Percentiles rank a stretch among this genome's conserved stretches.
Conservation (phyloP, 768 basidiomycete species). For the Russula brevipes region DNA sequence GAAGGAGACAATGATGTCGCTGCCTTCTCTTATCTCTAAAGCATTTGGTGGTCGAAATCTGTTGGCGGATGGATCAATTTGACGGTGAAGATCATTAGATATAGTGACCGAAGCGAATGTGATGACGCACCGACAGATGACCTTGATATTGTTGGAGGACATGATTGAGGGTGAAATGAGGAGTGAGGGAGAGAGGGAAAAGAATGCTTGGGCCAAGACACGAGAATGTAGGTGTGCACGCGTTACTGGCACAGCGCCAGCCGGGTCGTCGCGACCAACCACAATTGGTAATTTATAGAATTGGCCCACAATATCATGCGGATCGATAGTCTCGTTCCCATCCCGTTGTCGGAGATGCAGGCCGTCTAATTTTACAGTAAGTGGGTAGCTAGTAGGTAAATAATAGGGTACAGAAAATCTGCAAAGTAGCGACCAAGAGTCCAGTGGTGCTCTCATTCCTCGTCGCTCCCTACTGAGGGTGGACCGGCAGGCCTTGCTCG, state of each 20-base stretch:
- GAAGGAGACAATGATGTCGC: constrained; percentile 86
- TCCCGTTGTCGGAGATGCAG: no score
- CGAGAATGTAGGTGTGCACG: constrained; percentile 12
- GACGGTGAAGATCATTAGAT: constrained; percentile 9
- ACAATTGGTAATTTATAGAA: constrained; percentile 14
- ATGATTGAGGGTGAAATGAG: constrained; percentile 33
- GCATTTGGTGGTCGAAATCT: constrained; percentile 96
- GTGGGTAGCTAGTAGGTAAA: not conserved
- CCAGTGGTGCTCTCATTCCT: constrained; percentile 36
- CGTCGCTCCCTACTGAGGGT: constrained; percentile 42
- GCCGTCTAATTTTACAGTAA: constrained; percentile 9
- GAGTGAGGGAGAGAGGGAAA: not conserved
- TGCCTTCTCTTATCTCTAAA: constrained; percentile 81
- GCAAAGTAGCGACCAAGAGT: not conserved
- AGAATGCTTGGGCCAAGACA: constrained; percentile 1
- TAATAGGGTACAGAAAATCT: constrained; percentile 1
- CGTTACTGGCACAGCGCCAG: not conserved
- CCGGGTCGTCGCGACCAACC: constrained; percentile 17
- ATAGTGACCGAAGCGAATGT: constrained; percentile 13
- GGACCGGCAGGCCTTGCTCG: constrained; percentile 35
- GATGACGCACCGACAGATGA: constrained; percentile 87
- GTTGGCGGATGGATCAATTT: constrained; percentile 1
- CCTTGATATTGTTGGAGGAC: constrained; percentile 88
- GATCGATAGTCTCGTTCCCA: not conserved
- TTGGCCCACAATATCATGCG: constrained; percentile 2